These are phyloP conservation scores for Ustilago shanxiensis DNA, from an alignment of 1,284 basidiomycete genomes.

Conservation along the genomic window DNA sequence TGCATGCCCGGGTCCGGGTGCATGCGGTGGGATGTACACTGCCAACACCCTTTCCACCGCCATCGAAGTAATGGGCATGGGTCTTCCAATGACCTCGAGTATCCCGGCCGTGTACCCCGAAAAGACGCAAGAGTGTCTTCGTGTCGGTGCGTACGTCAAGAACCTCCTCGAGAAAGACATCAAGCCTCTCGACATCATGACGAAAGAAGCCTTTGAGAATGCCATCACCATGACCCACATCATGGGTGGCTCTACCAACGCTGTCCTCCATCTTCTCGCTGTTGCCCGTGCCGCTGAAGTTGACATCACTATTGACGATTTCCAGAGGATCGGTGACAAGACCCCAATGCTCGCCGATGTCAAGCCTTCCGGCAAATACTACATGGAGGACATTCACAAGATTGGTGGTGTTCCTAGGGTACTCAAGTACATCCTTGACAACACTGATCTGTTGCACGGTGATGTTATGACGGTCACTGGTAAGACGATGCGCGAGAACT, in stretches of 20 bases:
- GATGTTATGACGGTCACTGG: conserved; percentile 89
- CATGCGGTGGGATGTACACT: conserved; percentile 96
- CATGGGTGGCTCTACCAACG: conserved; percentile 87
- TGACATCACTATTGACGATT: conserved; percentile 84
- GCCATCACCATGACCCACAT: conserved; percentile 80
- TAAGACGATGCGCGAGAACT: conserved; percentile 85
- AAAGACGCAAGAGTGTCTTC: conserved; percentile 86
- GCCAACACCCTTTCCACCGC: conserved; percentile 95
- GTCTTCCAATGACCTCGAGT: conserved; percentile 83
- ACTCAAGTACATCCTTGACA: conserved; percentile 82
- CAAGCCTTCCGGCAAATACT: conserved; percentile 76
- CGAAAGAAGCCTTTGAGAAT: conserved; percentile 92
- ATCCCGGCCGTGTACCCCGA: conserved; percentile 85
- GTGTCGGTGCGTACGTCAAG: conserved; percentile 84
- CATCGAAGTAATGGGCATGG: conserved; percentile 91
- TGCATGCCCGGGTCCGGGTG: conserved; percentile 92
- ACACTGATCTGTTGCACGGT: conserved; percentile 80
- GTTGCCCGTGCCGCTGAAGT: conserved; percentile 90
- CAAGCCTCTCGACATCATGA: conserved; percentile 96
- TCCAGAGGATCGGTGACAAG: conserved; percentile 77
- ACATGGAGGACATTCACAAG: conserved; percentile 89
- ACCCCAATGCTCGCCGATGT: conserved; percentile 89
- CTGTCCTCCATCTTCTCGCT: conserved; percentile 89
- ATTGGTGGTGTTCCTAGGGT: conserved; percentile 71
- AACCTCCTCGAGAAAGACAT: conserved; percentile 85